Percentiles rank a stretch among this genome's conserved stretches.
Evolutionary conservation across 495 filamentous ascomycete genomes (phyloP).

Genomic region (Hamigera avellanea): DNA sequence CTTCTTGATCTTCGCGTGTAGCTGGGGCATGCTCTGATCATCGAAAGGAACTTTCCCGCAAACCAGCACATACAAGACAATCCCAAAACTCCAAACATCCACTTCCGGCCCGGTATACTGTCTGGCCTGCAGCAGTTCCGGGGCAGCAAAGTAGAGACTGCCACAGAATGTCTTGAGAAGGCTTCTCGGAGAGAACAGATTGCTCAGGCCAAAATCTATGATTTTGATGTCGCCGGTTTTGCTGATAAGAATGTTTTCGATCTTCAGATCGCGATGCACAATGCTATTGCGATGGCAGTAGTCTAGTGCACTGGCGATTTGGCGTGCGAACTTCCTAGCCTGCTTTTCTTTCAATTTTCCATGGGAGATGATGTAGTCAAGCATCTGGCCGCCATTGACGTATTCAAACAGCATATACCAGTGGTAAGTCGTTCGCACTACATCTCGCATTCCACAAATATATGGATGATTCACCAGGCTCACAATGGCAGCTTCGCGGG

Average conservation of each 20-base stretch:
- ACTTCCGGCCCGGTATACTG: conserved; percentile 96
- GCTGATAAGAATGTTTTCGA: conserved; percentile 98
- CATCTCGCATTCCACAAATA: conserved; percentile 93
- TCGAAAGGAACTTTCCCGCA: conserved; percentile 99
- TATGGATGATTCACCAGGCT: conserved; percentile 91
- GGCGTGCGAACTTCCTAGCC: conserved; percentile 91
- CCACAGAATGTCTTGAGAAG: conserved; percentile 96
- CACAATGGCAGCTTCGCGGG: conserved; percentile 93
- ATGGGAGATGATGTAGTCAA: conserved; percentile 99
- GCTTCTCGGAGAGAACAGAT: conserved; percentile 79
- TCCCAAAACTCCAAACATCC: conserved; percentile 98
- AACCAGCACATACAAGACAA: conserved; percentile 95
- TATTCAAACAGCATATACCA: conserved; percentile 99
- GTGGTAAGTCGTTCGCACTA: conserved; percentile 89
- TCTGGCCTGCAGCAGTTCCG: conserved; percentile 85
- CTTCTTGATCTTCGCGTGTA: conserved; percentile 99
- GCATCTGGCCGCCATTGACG: conserved; percentile 98
- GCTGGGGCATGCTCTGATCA: conserved; percentile 96
- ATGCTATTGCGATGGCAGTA: conserved; percentile 99
- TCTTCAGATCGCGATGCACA: conserved; percentile 95
- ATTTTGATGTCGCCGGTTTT: conserved; percentile 99
- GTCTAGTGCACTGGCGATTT: conserved; percentile 96
- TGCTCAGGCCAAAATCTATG: conserved; percentile 97
- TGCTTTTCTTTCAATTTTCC: conserved; percentile 97
- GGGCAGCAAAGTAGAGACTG: conserved; percentile 95